phyloP scores from a whole-genome alignment of 139 green algal genomes.

The Chlorella sp. region DNA sequence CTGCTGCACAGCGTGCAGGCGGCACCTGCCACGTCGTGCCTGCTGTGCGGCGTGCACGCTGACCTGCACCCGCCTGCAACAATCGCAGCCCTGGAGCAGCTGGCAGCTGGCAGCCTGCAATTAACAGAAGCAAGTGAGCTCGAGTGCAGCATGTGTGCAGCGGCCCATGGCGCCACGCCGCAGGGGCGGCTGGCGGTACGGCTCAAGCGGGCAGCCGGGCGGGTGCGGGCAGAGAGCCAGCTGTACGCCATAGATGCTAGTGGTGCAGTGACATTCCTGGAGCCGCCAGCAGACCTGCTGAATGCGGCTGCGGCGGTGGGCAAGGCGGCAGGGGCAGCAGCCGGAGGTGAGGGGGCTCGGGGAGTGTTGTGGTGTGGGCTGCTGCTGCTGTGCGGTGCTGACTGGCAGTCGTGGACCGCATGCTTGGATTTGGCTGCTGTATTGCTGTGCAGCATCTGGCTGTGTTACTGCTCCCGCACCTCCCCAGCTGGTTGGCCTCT shows the following conservation, averaged over 20 bases:
- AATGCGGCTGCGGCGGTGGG: not conserved
- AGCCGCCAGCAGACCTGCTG: not conserved
- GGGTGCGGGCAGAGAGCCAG: slow-evolving; percentile 19
- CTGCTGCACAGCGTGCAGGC: not conserved
- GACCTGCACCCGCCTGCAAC: slow-evolving; percentile 5
- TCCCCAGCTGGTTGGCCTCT: too few relatives aligned
- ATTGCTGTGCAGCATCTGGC: too few relatives aligned
- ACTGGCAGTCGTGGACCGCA: too few relatives aligned
- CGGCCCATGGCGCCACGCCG: not conserved
- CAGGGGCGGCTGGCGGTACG: slow-evolving; percentile 15
- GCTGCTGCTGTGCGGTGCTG: too few relatives aligned
- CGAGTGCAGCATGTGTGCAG: slow-evolving; percentile 10
- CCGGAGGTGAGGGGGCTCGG: not conserved
- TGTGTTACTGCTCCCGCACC: too few relatives aligned
- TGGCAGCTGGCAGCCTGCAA: slow-evolving; percentile 22
- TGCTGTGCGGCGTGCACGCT: slow-evolving; percentile 41
- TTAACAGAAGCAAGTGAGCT: not conserved
- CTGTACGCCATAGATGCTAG: slow-evolving; percentile 9
- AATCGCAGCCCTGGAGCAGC: not conserved
- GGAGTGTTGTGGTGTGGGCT: too few relatives aligned
- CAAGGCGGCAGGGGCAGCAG: not conserved
- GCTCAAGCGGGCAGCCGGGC: slow-evolving; percentile 9
- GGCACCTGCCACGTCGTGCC: not conserved
- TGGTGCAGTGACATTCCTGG: not conserved
- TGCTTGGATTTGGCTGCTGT: too few relatives aligned